Evolutionary conservation across 768 basidiomycete genomes (phyloP).

Genomic region (Termitomyces sp.): DNA sequence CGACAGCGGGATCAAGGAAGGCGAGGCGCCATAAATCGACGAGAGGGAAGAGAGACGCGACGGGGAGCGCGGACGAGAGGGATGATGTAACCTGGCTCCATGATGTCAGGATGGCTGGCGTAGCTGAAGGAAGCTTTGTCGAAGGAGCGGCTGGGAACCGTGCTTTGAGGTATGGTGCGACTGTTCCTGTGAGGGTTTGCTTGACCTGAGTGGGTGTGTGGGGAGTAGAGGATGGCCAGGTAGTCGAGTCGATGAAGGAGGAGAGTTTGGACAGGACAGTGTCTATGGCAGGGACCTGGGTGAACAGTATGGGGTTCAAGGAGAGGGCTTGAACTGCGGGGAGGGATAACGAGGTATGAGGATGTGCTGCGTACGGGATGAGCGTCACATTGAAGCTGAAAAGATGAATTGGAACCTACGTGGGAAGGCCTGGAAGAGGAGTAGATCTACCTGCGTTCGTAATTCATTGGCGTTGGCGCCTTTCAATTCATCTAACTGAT

Average conservation of each 20-base stretch:
- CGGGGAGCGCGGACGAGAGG: slow-evolving; percentile 40
- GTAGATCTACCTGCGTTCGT: slow-evolving; percentile 63
- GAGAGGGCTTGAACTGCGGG: slow-evolving; percentile 58
- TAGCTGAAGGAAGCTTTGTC: slow-evolving; percentile 22
- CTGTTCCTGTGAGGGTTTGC: slow-evolving; percentile 35
- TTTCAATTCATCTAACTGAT: slow-evolving; percentile 62
- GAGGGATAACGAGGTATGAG: slow-evolving; percentile 56
- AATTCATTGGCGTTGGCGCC: slow-evolving; percentile 70
- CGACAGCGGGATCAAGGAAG: slow-evolving; percentile 55
- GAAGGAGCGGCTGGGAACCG: slow-evolving; percentile 35
- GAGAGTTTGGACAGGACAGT: slow-evolving; percentile 55
- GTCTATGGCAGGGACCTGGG: slow-evolving; percentile 65
- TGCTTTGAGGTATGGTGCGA: slow-evolving; percentile 62
- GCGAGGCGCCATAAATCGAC: slow-evolving; percentile 81
- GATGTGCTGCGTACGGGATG: slow-evolving; percentile 51
- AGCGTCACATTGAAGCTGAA: neutral
- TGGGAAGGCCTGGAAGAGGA: slow-evolving; percentile 75
- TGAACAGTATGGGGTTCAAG: slow-evolving; percentile 70
- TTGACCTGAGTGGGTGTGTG: slow-evolving; percentile 38
- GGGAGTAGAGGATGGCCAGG: slow-evolving; percentile 25
- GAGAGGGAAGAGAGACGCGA: slow-evolving; percentile 67
- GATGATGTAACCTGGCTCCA: slow-evolving; percentile 45
- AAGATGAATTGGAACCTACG: slow-evolving; percentile 41
- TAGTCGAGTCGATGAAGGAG: slow-evolving; percentile 50
- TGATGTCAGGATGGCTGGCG: slow-evolving; percentile 31